Conservation (phyloP, 2,329 filamentous ascomycete genomes). For the Aspergillus nomiae region DNA sequence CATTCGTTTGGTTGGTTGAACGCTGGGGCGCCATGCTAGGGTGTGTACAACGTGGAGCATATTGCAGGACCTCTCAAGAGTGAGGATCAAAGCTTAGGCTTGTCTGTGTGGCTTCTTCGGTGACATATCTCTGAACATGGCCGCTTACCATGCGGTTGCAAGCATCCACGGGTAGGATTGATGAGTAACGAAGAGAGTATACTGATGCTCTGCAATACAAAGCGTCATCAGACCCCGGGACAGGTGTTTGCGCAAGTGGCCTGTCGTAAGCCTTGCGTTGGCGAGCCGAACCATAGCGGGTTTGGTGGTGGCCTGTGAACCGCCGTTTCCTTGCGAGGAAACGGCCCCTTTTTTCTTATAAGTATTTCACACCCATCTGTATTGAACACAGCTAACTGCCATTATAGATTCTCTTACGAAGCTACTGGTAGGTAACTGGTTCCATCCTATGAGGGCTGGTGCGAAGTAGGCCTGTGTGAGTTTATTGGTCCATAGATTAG, state of each 20-base stretch:
- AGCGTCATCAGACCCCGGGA: conserved; percentile 6
- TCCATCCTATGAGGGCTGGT: neutral
- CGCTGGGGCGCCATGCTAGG: neutral
- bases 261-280: conserved; percentile 7
- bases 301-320: conserved; percentile 21
- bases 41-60: conserved; percentile 27
- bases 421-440: neutral
- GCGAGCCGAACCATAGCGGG: conserved; percentile 18
- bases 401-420: neutral
- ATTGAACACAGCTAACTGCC: conserved; percentile 34
- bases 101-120: conserved; percentile 60
- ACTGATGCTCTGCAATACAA: conserved; percentile 13
- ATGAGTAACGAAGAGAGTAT: conserved; percentile 19
- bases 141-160: conserved; percentile 3
- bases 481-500: neutral
- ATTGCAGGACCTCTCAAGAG: conserved; percentile 79
- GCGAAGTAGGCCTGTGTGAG: neutral
- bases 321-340: conserved; percentile 32
- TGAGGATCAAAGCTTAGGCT: conserved; percentile 95
- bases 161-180: conserved; percentile 16
- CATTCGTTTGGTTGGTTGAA: conserved; percentile 7
- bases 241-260: conserved; percentile 8
- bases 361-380: conserved; percentile 26
- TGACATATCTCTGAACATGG: conserved; percentile 9
- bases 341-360: conserved; percentile 42